A percentile compares a stretch with the other conserved stretches of the same genome.
These are phyloP conservation scores for Aspergillus fijiensis DNA, from an alignment of 2,329 filamentous ascomycete genomes.

Conservation along the genomic window DNA sequence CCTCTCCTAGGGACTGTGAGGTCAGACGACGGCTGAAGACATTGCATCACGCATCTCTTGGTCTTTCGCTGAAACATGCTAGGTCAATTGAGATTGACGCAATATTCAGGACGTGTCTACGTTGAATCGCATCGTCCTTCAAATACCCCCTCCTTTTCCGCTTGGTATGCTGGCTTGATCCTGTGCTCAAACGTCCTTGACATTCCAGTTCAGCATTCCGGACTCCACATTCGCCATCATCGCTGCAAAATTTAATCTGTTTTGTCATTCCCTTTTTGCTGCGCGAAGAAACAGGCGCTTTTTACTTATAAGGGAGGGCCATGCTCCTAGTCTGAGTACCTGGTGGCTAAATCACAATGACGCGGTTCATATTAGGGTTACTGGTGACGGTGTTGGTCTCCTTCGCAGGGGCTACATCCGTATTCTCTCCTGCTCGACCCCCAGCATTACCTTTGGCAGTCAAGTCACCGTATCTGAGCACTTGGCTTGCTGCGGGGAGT, in stretches of 20 bases:
- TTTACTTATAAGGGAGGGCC: conserved; percentile 11
- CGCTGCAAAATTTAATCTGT: not conserved
- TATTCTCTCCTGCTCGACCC: conserved; percentile 63
- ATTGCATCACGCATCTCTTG: conserved; percentile 13
- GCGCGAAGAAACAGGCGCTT: conserved; percentile 15
- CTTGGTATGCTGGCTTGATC: conserved; percentile 23
- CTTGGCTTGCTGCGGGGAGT: conserved; percentile 64
- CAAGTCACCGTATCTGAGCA: conserved; percentile 71
- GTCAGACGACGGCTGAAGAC: conserved; percentile 22
- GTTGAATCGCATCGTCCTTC: conserved; percentile 4
- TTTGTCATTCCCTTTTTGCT: conserved; percentile 6
- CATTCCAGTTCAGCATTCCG: conserved; percentile 32
- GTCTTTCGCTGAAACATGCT: conserved; percentile 9
- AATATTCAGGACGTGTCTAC: not conserved
- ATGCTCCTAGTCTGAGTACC: conserved; percentile 23
- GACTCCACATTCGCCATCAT: conserved; percentile 16
- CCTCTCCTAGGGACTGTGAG: conserved; percentile 11
- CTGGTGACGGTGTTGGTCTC: conserved; percentile 26
- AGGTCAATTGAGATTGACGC: conserved; percentile 7
- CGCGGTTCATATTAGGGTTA: conserved; percentile 26
- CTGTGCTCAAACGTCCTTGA: conserved; percentile 28
- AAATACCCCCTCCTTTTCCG: conserved; percentile 11
- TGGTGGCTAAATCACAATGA: conserved; percentile 28
- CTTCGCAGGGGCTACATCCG: conserved; percentile 44
- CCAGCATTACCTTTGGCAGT: conserved; percentile 72